A percentile compares a stretch with the other conserved stretches of the same genome.
These are phyloP conservation scores for Candida chauliodis DNA, from an alignment of 805 yeast species.

Conservation along the genomic window DNA sequence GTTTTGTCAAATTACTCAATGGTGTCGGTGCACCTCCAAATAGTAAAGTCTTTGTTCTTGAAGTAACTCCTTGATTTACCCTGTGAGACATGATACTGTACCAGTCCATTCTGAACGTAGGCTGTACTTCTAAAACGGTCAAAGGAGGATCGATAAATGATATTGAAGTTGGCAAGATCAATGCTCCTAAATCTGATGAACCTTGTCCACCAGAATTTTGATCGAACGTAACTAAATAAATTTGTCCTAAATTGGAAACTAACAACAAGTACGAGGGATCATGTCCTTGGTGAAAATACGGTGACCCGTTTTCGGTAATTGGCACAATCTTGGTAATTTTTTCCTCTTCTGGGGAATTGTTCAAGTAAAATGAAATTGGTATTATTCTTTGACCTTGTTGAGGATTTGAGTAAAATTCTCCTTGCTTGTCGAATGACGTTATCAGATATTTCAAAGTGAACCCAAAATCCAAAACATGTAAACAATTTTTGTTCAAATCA, in stretches of 20 bases:
- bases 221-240: slow-evolving; percentile 60
- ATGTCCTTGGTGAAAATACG: slow-evolving; percentile 77
- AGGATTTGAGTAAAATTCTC: slow-evolving; percentile 66
- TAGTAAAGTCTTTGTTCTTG: slow-evolving; percentile 46
- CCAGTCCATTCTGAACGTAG: slow-evolving; percentile 67
- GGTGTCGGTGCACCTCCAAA: slow-evolving; percentile 77
- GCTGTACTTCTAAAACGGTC: slow-evolving; percentile 48
- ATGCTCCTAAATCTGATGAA: slow-evolving; percentile 20
- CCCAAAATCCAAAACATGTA: slow-evolving; percentile 69
- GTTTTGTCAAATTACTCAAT: slow-evolving; percentile 23
- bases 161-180: slow-evolving; percentile 73
- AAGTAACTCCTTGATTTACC: slow-evolving; percentile 33
- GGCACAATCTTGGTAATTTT: slow-evolving; percentile 27
- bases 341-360: slow-evolving; percentile 19
- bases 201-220: slow-evolving; percentile 16
- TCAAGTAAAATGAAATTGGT: slow-evolving; percentile 21
- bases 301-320: slow-evolving; percentile 43
- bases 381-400: slow-evolving; percentile 37
- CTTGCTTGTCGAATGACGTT: slow-evolving; percentile 82
- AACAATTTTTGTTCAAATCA: slow-evolving; percentile 35
- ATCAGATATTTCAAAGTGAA: slow-evolving; percentile 72
- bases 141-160: slow-evolving; percentile 76
- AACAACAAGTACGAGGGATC: slow-evolving; percentile 66
- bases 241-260: slow-evolving; percentile 58
- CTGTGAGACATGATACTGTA: slow-evolving; percentile 59